Percentiles rank a stretch among this genome's conserved stretches.
Evolutionary conservation across 2,329 filamentous ascomycete genomes (phyloP).

Genomic region (Canariomyces notabilis): DNA sequence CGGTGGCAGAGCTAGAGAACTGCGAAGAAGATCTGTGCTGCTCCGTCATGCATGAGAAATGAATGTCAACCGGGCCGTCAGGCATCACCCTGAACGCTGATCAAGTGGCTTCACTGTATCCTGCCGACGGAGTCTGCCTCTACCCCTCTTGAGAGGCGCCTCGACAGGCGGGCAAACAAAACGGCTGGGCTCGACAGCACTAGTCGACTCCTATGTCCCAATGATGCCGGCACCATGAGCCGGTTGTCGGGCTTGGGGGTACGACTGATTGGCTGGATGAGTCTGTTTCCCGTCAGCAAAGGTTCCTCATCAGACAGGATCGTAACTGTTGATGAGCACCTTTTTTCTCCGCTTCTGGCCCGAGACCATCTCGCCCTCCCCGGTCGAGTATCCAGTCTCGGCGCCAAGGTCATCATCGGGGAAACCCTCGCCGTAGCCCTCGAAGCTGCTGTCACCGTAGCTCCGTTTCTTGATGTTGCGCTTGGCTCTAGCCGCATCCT

Average conservation of each 20-base stretch:
- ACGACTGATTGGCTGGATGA: slow-evolving; percentile 39
- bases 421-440: slow-evolving; percentile 69
- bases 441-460: slow-evolving; percentile 69
- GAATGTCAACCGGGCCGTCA: slow-evolving; percentile 20
- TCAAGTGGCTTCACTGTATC: slow-evolving; percentile 16
- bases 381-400: slow-evolving; percentile 64
- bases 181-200: slow-evolving; percentile 1
- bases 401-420: slow-evolving; percentile 59
- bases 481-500: slow-evolving; percentile 53
- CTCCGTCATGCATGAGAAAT: background rate
- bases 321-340: slow-evolving; percentile 39
- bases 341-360: slow-evolving; percentile 62
- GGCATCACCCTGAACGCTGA: slow-evolving; percentile 29
- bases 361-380: slow-evolving; percentile 55
- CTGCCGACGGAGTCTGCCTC: slow-evolving; percentile 11
- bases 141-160: slow-evolving; percentile 7
- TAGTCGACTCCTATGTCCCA: slow-evolving; percentile 40
- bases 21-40: slow-evolving; percentile 2
- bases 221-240: slow-evolving; percentile 56
- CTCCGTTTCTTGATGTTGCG: slow-evolving; percentile 67
- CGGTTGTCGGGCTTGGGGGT: slow-evolving; percentile 42
- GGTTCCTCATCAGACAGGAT: slow-evolving; percentile 25
- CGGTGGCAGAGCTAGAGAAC: slow-evolving; percentile 1
- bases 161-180: slow-evolving; percentile 3
- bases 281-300: slow-evolving; percentile 44